Percentiles rank a stretch among this genome's conserved stretches.
These are phyloP conservation scores for Mortierella sp. DNA, from an alignment of 371 early-diverging fungal genomes.

Conservation along the genomic window DNA sequence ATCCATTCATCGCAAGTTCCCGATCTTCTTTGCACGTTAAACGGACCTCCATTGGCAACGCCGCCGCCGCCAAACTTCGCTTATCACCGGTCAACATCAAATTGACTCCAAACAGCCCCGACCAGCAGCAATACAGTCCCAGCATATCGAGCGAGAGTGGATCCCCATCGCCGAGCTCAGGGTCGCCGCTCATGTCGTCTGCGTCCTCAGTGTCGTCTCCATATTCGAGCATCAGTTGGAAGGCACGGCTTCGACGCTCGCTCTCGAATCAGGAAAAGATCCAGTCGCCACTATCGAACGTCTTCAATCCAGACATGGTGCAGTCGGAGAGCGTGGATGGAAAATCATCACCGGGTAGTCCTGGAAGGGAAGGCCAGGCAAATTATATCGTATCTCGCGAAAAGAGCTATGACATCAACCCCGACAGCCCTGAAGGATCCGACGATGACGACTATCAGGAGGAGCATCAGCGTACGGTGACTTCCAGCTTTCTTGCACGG, in stretches of 20 bases:
- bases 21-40: slow-evolving; percentile 31
- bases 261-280: slow-evolving; percentile 53
- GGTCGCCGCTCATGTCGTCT: slow-evolving; percentile 52
- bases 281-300: slow-evolving; percentile 51
- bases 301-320: slow-evolving; percentile 48
- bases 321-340: slow-evolving; percentile 32
- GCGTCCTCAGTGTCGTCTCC: slow-evolving; percentile 46
- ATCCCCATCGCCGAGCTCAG: slow-evolving; percentile 40
- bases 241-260: slow-evolving; percentile 43
- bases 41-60: slow-evolving; percentile 28
- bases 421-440: slow-evolving; percentile 25
- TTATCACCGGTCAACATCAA: slow-evolving; percentile 45
- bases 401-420: slow-evolving; percentile 25
- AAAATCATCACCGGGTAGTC: slow-evolving; percentile 30
- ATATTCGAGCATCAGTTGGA: slow-evolving; percentile 42
- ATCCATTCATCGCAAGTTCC: slow-evolving; percentile 10
- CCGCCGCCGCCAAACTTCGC: slow-evolving; percentile 32
- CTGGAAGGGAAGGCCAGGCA: slow-evolving; percentile 1
- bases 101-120: slow-evolving; percentile 14
- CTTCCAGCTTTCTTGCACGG: slow-evolving; percentile 16
- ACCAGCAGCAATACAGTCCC: slow-evolving; percentile 44
- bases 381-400: slow-evolving; percentile 12
- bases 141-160: slow-evolving; percentile 49
- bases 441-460: slow-evolving; percentile 42
- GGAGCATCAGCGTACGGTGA: slow-evolving; percentile 34